phyloP scores from a whole-genome alignment of 495 filamentous ascomycete species.

The Penicillium coprophilum region DNA sequence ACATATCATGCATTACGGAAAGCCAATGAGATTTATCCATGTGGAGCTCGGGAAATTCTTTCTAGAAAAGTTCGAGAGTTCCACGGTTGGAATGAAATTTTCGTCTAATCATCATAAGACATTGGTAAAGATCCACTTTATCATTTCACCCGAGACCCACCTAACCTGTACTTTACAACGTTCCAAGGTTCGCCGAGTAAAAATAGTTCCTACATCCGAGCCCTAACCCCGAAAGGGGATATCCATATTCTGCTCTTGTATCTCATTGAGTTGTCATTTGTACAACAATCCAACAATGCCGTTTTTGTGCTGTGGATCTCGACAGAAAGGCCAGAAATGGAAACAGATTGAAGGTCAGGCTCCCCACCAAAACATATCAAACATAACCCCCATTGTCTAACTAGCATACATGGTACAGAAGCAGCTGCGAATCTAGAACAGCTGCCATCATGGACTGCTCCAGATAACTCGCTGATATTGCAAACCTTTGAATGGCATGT shows the following conservation, averaged over 20 bases:
- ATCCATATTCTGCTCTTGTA: not conserved
- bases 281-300: not conserved
- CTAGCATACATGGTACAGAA: conserved; percentile 18
- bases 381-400: not conserved
- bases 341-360: conserved; percentile 8
- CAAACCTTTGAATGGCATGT: conserved; percentile 78
- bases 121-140: not conserved
- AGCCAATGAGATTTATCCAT: not conserved
- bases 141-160: not conserved
- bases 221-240: not conserved
- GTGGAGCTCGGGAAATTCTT: not conserved
- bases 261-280: not conserved
- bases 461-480: conserved; percentile 62
- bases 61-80: not conserved
- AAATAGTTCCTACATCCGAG: conserved; percentile 1
- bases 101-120: not conserved
- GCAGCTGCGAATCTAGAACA: conserved; percentile 30
- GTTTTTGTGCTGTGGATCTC: conserved; percentile 6
- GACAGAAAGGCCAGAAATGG: conserved; percentile 3
- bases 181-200: not conserved
- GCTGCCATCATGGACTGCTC: conserved; percentile 36
- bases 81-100: not conserved
- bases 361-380: not conserved
- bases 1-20: not conserved
- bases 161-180: not conserved